A percentile compares a stretch with the other conserved stretches of the same genome.
These are phyloP conservation scores for Aspergillus mulundensis DNA, from an alignment of 495 filamentous ascomycete species.

Conservation along the genomic window DNA sequence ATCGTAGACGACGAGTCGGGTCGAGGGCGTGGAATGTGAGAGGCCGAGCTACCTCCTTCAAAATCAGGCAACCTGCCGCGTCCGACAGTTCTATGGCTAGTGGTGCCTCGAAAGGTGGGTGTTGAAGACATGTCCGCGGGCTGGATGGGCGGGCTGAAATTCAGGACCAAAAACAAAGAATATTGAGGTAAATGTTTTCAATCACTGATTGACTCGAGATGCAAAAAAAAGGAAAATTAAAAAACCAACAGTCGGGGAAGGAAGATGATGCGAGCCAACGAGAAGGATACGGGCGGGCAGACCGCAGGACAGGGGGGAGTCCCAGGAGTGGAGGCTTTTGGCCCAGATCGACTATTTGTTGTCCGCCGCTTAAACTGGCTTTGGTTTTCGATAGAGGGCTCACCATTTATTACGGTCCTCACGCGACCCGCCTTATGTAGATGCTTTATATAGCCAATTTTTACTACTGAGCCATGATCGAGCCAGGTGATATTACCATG, in stretches of 20 bases:
- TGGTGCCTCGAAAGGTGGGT: constrained; percentile 46
- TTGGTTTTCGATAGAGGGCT: background rate
- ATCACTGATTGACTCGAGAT: constrained; percentile 4
- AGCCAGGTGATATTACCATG: background rate
- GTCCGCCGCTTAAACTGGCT: constrained; percentile 9
- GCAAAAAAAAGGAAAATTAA: constrained; percentile 8
- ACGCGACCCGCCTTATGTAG: background rate
- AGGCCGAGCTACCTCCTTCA: constrained; percentile 61
- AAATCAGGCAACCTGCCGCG: constrained; percentile 67
- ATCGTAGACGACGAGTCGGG: constrained; percentile 56
- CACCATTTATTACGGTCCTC: background rate
- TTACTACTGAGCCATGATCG: background rate
- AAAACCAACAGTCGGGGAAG: background rate
- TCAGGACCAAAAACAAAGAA: constrained; percentile 5
- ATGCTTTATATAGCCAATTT: background rate
- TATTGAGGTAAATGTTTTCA: background rate
- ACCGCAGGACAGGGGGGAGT: constrained; percentile 12
- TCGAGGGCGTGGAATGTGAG: constrained; percentile 80
- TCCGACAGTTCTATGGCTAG: constrained; percentile 45
- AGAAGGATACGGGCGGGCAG: constrained; percentile 19
- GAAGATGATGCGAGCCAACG: constrained; percentile 12
- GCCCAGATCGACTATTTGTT: constrained; percentile 20
- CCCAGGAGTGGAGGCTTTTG: constrained; percentile 14
- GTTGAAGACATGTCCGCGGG: constrained; percentile 54
- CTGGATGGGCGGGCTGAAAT: constrained; percentile 9